Conservation (phyloP, 2,329 filamentous ascomycete genomes). For the Aspergillus fructus region DNA sequence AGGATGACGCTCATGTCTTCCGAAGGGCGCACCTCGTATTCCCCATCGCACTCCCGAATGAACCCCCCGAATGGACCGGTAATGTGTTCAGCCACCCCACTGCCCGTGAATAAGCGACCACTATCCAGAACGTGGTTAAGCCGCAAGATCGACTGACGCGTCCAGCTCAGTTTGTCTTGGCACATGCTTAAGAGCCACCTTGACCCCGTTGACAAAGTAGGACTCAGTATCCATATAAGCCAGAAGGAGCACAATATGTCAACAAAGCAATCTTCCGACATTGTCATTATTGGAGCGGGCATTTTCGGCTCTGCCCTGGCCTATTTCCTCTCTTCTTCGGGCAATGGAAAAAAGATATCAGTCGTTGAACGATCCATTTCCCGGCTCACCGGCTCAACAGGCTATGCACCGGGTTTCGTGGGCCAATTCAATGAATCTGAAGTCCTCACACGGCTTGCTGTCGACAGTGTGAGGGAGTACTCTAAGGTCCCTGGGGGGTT, state of each 20-base stretch:
- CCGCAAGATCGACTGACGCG: neutral
- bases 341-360: slow-evolving; percentile 17
- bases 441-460: slow-evolving; percentile 30
- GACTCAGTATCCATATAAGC: too few species aligned
- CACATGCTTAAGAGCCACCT: neutral
- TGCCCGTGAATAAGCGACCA: neutral
- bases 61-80: neutral
- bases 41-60: neutral
- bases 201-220: neutral
- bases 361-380: slow-evolving; percentile 29
- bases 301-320: slow-evolving; percentile 37
- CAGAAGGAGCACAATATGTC: neutral
- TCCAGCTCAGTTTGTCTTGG: neutral
- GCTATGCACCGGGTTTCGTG: slow-evolving; percentile 35
- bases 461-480: slow-evolving; percentile 32
- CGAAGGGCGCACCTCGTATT: neutral
- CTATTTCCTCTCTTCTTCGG: slow-evolving; percentile 28
- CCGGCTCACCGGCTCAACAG: slow-evolving; percentile 30
- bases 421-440: slow-evolving; percentile 36
- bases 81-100: neutral
- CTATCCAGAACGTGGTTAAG: neutral
- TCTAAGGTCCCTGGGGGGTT: slow-evolving; percentile 28
- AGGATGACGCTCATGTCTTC: neutral
- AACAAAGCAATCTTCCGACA: slow-evolving; percentile 8
- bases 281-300: slow-evolving; percentile 31